Evolutionary conservation across 1,284 basidiomycete species (phyloP), one percentile per base, ranked within the genome.

Genomic region (Pholiota adiposa): DNA sequence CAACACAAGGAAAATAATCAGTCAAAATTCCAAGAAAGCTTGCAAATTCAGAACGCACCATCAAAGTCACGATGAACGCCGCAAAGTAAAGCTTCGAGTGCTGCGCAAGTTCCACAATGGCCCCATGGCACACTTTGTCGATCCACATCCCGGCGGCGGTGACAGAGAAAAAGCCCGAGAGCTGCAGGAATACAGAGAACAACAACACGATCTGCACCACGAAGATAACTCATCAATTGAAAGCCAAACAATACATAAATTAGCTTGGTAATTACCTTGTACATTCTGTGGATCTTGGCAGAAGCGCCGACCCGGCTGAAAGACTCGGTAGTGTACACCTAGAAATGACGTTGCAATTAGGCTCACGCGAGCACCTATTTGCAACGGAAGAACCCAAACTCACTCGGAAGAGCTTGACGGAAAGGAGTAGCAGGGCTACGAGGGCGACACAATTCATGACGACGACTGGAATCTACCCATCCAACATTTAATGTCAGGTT

Each of bases 231-330:
- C n/a, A n/a, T n/a, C n/a, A n/a, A n/a, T n/a, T n/a, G n/a, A n/a
- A n/a, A n/a, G n/a, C n/a, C n/a, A n/a, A n/a, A n/a, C n/a, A n/a
- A n/a, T n/a, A n/a, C n/a, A n/a, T n/a, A n/a, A n/a, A n/a, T n/a
- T n/a, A n/a, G n/a, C n/a, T n/a, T n/a, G n/a, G n/a, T 38, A 4
- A n/a, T 44, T 59, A 79, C 80, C 72, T 77, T 82, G 71, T 85
- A 83, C 31, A 83, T 72, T 25, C 77, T 72, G 65, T 79, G 77
- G 36, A 85, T 76, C 48, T 69, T 66, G 7, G 76, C 68, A 18
- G 80, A 77, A 14, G 82, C 79, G 19, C 83, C 84, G 49, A 86
- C 79, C 1, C 80, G 78, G 58, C 78, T 77, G 67, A 86, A 83
- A 0, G 79, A 81, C 61, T 79, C 75, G 27, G 68, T 75, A n/a